phyloP scores from a whole-genome alignment of 768 basidiomycete genomes.

The Podaxis rugospora region DNA sequence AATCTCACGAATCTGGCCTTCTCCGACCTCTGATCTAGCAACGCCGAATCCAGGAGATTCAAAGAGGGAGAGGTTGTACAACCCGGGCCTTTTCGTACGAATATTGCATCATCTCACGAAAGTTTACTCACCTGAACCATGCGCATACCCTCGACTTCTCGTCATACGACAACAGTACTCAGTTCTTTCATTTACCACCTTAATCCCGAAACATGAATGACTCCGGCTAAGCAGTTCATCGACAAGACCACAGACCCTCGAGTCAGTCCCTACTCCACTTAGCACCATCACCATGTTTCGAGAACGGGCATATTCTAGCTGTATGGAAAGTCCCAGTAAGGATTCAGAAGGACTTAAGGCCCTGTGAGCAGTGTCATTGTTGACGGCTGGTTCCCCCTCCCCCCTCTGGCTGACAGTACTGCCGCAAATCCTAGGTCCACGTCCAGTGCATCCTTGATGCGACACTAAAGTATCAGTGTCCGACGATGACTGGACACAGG shows the following conservation, averaged over 20 bases:
- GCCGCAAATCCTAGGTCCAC: too few species aligned
- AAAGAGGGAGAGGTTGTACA: background rate
- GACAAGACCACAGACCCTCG: background rate
- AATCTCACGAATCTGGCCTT: background rate
- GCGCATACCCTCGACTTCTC: background rate
- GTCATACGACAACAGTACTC: background rate
- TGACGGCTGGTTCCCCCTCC: too few species aligned
- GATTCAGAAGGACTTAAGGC: too few species aligned
- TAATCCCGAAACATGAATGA: background rate
- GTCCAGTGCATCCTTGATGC: too few species aligned
- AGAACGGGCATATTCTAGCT: background rate
- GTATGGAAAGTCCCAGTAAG: background rate
- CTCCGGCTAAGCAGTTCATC: background rate
- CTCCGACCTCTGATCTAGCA: background rate
- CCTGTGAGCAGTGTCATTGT: too few species aligned
- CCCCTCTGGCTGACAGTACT: too few species aligned
- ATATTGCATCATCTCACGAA: background rate
- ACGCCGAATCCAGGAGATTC: background rate
- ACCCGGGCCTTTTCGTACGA: background rate
- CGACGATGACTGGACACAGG: background rate
- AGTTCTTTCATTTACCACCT: background rate
- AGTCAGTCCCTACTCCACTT: background rate
- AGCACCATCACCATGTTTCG: background rate
- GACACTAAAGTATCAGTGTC: background rate
- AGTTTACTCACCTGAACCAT: background rate